Evolutionary conservation across 2,329 filamentous ascomycete species (phyloP).

Genomic region (Venturia pyrina): DNA sequence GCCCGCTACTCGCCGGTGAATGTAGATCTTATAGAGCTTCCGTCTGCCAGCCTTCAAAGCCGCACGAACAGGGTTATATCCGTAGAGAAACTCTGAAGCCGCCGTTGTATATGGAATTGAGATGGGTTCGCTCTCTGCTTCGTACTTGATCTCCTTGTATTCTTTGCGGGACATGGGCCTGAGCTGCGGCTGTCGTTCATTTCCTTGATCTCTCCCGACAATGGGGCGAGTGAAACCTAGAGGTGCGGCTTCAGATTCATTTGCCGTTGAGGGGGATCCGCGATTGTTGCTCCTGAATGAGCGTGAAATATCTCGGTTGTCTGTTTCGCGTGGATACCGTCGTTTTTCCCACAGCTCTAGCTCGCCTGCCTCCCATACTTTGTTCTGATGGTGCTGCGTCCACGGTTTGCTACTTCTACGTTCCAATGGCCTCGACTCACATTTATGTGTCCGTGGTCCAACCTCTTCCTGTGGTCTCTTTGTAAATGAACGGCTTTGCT

Average conservation of each 20-base stretch:
- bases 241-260: neutral
- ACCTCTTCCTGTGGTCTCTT: neutral
- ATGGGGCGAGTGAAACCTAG: neutral
- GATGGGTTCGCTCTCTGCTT: conserved; percentile 12
- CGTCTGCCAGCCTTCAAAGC: conserved; percentile 61
- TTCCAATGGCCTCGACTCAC: neutral
- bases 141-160: conserved; percentile 19
- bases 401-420: neutral
- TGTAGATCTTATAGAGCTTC: conserved; percentile 74
- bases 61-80: conserved; percentile 68
- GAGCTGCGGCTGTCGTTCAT: neutral
- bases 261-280: neutral
- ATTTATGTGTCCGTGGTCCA: neutral
- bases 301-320: too few relatives aligned
- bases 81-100: conserved; percentile 86
- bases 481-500: neutral
- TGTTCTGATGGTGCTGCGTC: neutral
- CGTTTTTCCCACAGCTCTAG: neutral
- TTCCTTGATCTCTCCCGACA: neutral
- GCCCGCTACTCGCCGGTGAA: conserved; percentile 31
- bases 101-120: conserved; percentile 66
- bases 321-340: neutral
- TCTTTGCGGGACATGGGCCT: neutral
- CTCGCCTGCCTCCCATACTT: neutral
- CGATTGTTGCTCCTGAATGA: neutral